Percentiles rank a stretch among this genome's conserved stretches.
phyloP scores from a whole-genome alignment of 1,284 basidiomycete genomes.

The Tausonia pullulans region DNA sequence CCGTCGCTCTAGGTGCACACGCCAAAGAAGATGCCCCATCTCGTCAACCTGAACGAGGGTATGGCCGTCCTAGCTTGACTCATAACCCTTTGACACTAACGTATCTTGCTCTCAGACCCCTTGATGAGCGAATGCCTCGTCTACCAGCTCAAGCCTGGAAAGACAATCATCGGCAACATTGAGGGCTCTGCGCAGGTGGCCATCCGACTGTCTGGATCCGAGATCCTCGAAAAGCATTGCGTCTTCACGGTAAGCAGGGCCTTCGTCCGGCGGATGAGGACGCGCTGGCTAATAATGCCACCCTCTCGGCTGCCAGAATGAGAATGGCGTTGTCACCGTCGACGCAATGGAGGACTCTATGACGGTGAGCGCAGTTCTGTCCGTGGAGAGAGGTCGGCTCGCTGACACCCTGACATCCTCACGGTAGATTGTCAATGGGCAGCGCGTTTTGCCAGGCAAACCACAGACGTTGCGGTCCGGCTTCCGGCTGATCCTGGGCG shows the following conservation, averaged over 20 bases:
- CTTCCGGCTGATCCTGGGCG: constrained; percentile 70
- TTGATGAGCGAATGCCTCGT: constrained; percentile 41
- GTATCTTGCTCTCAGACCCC: constrained; percentile 25
- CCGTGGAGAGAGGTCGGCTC: not conserved
- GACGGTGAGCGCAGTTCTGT: constrained; percentile 48
- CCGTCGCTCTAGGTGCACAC: constrained; percentile 58
- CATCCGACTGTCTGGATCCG: constrained; percentile 84
- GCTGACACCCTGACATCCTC: not conserved
- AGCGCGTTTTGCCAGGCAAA: constrained; percentile 62
- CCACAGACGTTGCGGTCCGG: constrained; percentile 25
- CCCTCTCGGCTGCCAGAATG: constrained; percentile 42
- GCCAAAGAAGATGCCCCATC: constrained; percentile 97
- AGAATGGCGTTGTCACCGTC: constrained; percentile 71
- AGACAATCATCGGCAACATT: constrained; percentile 69
- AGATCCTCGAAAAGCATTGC: constrained; percentile 87
- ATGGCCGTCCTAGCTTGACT: too few species aligned
- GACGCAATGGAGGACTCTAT: constrained; percentile 66
- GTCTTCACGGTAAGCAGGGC: constrained; percentile 44
- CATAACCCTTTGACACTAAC: too few species aligned
- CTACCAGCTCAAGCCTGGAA: constrained; percentile 85
- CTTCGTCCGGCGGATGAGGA: too few species aligned
- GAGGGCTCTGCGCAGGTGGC: constrained; percentile 69
- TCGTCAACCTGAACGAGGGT: constrained; percentile 78
- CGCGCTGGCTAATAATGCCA: too few species aligned
- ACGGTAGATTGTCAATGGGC: constrained; percentile 76